Evolutionary conservation across 2,329 filamentous ascomycete species (phyloP).

Genomic region (Rutstroemia sp.): DNA sequence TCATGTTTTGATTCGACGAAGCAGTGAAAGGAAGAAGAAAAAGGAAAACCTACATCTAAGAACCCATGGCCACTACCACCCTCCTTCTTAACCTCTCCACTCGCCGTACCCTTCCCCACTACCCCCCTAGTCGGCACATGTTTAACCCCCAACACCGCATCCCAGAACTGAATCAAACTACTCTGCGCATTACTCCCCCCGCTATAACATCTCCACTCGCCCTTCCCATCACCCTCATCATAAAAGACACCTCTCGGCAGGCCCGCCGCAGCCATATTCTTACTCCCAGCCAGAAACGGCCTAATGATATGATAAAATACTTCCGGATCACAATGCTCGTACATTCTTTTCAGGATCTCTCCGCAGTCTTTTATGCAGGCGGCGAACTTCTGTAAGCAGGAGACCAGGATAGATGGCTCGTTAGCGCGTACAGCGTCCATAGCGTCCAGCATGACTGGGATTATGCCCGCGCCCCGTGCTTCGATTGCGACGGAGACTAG

Average conservation of each 20-base stretch:
- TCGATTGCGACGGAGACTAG: conserved; percentile 87
- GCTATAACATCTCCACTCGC: conserved; percentile 68
- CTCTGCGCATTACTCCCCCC: conserved; percentile 92
- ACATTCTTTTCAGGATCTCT: conserved; percentile 69
- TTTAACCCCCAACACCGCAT: conserved; percentile 76
- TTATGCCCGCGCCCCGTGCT: conserved; percentile 64
- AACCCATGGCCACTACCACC: conserved; percentile 14
- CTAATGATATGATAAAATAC: conserved; percentile 86
- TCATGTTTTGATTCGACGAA: background rate
- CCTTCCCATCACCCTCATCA: conserved; percentile 61
- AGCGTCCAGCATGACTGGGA: conserved; percentile 71
- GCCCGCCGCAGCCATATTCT: conserved; percentile 83
- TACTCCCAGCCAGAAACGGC: conserved; percentile 83
- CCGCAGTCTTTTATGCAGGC: conserved; percentile 62
- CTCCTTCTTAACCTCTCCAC: conserved; percentile 12
- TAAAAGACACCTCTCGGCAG: conserved; percentile 80
- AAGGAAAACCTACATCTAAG: conserved; percentile 14
- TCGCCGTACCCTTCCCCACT: background rate
- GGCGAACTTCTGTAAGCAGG: conserved; percentile 57
- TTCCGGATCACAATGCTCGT: conserved; percentile 79
- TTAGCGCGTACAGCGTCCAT: conserved; percentile 59
- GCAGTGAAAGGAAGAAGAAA: background rate
- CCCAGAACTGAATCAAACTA: conserved; percentile 88
- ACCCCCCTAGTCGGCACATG: conserved; percentile 42
- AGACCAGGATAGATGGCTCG: conserved; percentile 53